Evolutionary conservation across 2,329 filamentous ascomycete species (phyloP).

Genomic region (Ophiocordyceps camponoti-saundersi): DNA sequence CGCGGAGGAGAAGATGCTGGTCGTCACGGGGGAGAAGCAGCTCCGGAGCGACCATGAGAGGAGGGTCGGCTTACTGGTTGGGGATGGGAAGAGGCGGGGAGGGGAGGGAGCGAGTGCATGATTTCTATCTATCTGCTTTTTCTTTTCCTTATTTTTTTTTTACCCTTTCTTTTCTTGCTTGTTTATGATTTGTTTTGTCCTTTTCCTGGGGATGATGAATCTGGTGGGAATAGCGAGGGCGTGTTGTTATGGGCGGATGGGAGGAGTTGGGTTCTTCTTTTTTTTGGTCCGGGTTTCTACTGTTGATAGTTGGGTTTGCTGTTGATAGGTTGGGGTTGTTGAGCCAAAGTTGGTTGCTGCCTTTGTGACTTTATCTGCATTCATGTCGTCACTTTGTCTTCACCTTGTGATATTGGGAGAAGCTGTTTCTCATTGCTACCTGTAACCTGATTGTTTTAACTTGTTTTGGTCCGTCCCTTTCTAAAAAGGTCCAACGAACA

Average conservation of each 20-base stretch:
- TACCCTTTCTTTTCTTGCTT: neutral
- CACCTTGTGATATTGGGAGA: no score
- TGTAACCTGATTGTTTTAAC: no score
- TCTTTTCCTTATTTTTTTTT: neutral
- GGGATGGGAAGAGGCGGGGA: slow-evolving; percentile 2
- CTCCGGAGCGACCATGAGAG: slow-evolving; percentile 15
- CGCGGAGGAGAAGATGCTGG: slow-evolving; percentile 22
- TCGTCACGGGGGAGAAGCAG: slow-evolving; percentile 16
- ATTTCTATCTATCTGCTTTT: neutral
- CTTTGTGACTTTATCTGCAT: no score
- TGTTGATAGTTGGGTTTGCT: neutral
- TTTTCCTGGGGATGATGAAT: neutral
- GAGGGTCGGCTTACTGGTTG: slow-evolving; percentile 8
- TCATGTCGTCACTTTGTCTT: no score
- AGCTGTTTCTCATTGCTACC: no score
- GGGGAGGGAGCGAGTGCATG: no score
- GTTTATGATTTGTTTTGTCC: neutral
- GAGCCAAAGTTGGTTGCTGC: no score
- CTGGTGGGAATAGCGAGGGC: neutral
- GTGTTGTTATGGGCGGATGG: neutral
- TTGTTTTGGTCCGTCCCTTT: no score
- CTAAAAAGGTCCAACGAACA: no score
- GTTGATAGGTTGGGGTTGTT: no score
- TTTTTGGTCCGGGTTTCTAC: neutral
- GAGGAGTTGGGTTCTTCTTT: neutral